Evolutionary conservation across 345 rosid species (phyloP), one percentile per base, ranked within the genome.

Genomic region (Passiflora organensis): DNA sequence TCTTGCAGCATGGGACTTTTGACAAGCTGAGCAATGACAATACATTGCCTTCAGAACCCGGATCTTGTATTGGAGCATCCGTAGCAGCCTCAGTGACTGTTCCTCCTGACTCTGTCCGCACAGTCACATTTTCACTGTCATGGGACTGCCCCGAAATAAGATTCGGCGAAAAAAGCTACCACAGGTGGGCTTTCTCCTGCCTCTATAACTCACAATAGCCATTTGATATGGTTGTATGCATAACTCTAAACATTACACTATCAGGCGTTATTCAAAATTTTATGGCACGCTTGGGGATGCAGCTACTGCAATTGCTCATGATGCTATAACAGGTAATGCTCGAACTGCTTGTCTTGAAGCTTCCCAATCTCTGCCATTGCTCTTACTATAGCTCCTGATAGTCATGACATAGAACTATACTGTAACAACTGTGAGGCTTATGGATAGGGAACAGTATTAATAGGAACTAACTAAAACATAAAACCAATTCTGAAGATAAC

Each of bases 61-160:
- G 95, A 51, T 86, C 93, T 34, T 86, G 90, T 0, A 86, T 82
- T 3, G 98, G 98, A 56, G 96, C 95, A 55, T 95, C 96, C 42
- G 68, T 91, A 63, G 90, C 93, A 53, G 98, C 95, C 42, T 75
- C 96, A 41, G 72, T 72, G 58, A 84, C 59, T 10, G 58, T 88
- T 61, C 82, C 80, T 48, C 59, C 87, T 1, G 78, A 70, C 62
- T 70, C 78, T 44, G 57, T 63, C 13, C 72, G 89, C 13, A 70
- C 70, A 15, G 78, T 82, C 51, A 88, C 82, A 48, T 91, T 91
- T 78, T 86, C 98, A 37, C 72, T 88, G 76, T 78, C 95, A 49
- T 91, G 98, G 98, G 96, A 88, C 78, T 81, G 93, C 67, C 98
- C 96, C 18, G 91, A 88, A 72, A 80, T 77, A 44, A 76, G 68